phyloP scores from a whole-genome alignment of 1,139 yeast genomes.

The Candida sp. region DNA sequence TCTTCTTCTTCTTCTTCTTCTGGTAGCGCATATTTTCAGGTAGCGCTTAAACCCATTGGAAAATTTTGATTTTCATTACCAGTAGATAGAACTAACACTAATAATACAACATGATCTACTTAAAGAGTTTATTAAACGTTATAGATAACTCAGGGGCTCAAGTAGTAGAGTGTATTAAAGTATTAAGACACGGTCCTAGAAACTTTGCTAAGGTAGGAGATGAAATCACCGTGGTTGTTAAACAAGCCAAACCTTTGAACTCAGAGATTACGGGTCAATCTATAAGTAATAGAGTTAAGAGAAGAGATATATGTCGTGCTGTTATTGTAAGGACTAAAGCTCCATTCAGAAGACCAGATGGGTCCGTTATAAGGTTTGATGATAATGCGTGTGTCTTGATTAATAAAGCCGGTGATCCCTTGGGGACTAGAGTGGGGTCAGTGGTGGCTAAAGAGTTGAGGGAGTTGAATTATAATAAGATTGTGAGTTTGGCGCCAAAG shows the following conservation, averaged over 20 bases:
- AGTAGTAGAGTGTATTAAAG: constrained; percentile 94
- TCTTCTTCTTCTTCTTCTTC: too few relatives aligned
- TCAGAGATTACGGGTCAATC: constrained; percentile 65
- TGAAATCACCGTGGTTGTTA: constrained; percentile 91
- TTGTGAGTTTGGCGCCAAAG: constrained; percentile 89
- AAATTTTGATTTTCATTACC: not conserved
- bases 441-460: constrained; percentile 92
- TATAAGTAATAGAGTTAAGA: constrained; percentile 77
- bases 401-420: constrained; percentile 89
- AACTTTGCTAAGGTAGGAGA: constrained; percentile 87
- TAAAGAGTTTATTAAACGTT: constrained; percentile 84
- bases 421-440: constrained; percentile 90
- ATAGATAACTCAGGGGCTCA: constrained; percentile 97
- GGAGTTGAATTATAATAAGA: constrained; percentile 81
- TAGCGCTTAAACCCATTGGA: not conserved
- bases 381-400: constrained; percentile 97
- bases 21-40: too few relatives aligned
- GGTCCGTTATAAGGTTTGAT: constrained; percentile 82
- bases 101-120: constrained; percentile 60
- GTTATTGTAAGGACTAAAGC: constrained; percentile 93
- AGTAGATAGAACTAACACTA: too few relatives aligned
- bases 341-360: constrained; percentile 82
- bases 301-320: constrained; percentile 96
- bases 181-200: constrained; percentile 82
- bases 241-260: constrained; percentile 77